These are phyloP conservation scores for Hygrophila difformis DNA, from an alignment of 257 asterid species.

Conservation along the genomic window DNA sequence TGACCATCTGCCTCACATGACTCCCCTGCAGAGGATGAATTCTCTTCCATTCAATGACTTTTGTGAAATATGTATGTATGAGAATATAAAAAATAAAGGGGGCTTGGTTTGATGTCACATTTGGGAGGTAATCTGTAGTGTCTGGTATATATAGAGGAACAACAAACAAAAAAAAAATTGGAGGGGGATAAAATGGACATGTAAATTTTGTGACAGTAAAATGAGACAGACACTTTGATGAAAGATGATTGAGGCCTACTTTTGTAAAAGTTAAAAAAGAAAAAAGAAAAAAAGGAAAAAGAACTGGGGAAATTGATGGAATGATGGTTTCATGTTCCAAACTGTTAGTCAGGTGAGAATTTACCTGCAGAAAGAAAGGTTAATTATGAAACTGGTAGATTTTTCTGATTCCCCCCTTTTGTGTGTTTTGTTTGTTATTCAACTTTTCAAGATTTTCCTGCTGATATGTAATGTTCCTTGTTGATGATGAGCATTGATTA, in stretches of 20 bases:
- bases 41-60: constrained; percentile 37
- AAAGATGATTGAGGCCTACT: constrained; percentile 31
- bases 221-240: constrained; percentile 29
- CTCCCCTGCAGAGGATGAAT: constrained; percentile 24
- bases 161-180: background rate
- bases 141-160: constrained; percentile 14
- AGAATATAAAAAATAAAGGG: background rate
- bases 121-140: constrained; percentile 5
- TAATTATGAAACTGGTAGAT: too few species aligned
- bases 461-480: constrained; percentile 2
- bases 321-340: too few species aligned
- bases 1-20: constrained; percentile 15
- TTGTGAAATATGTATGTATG: background rate
- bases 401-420: background rate
- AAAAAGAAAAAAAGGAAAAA: constrained; percentile 22
- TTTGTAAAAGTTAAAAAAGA: too few species aligned
- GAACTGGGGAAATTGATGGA: too few species aligned
- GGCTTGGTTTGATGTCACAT: constrained; percentile 9
- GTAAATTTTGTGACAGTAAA: constrained; percentile 11
- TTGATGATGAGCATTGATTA: background rate
- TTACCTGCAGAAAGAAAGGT: constrained; percentile 3
- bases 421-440: background rate
- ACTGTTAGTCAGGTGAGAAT: constrained; percentile 11
- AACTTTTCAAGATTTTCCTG: background rate
- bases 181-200: background rate